Base-by-base conservation (phyloP, 768 basidiomycete genomes). In the Boletus rubropictus region DNA sequence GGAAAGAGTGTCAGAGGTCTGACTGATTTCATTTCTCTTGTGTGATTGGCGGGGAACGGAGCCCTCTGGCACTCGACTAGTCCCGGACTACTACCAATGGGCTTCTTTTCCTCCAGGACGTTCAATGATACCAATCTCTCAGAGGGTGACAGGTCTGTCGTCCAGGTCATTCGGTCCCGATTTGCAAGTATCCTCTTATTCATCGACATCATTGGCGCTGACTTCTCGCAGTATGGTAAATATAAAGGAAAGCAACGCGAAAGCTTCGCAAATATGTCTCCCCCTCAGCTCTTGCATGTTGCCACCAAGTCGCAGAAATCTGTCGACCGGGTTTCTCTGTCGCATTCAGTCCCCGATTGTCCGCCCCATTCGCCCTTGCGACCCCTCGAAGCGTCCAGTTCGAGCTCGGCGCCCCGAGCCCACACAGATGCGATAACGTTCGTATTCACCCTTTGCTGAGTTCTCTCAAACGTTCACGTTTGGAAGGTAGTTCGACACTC, bases 161-260 rank as follows among this genome's bases (percentile, higher is more conserved):
- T 78, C 24, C 70, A 75, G 50, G 77, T 78, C 58, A 78, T 81
- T 42, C 77, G 80, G 57, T 80, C 80, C 57, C 73, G 80, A 64
- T 79, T 81, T 56, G 79, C 81, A 54, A 57, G 78, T 74, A 22
- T 62, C 49, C 46, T 53, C 53, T 49, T 51, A 50, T 54, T 57
- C 57, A 44, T 51, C 32, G 20, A 34, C 47, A n/a, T 48, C 37
- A 15, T n/a, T 24, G 37, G 38, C 41, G 44, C 48, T 57, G 20
- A 61, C 52, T 25, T 29, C 34, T 27, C 25, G 43, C 52, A 81
- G 79, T 79, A 79, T 52, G 77, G 79, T 44, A 80, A 75, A 59
- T 64, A 69, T 60, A 81, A 79, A 56, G 78, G 78, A 41, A 81
- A 79, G 67, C 75, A 74, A 54, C 74, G 76, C 34, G 76, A 76